phyloP scores from a whole-genome alignment of 108 stramenopile species.

The Cyclotella sp. region DNA sequence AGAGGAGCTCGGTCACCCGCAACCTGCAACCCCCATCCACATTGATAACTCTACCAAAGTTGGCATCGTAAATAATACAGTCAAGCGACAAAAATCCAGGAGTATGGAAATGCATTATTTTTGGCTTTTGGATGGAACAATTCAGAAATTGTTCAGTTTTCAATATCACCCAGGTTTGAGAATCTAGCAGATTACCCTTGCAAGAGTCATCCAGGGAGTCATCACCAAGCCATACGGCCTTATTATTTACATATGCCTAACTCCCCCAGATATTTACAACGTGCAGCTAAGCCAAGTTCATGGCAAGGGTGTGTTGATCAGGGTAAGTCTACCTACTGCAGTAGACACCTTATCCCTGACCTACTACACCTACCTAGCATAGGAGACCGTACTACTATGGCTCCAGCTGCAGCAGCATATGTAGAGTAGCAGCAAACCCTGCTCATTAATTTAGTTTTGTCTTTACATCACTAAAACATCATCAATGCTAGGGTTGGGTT shows the following conservation, averaged over 20 bases:
- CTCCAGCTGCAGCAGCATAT: too few species aligned
- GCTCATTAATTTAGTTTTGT: too few species aligned
- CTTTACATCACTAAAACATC: too few species aligned
- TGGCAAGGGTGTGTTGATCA: slow-evolving; percentile 1
- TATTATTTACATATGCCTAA: neutral
- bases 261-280: neutral
- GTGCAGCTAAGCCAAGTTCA: neutral
- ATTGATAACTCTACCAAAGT: neutral
- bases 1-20: too few species aligned
- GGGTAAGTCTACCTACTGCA: neutral
- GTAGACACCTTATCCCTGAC: too few species aligned
- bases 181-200: neutral
- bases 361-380: too few species aligned
- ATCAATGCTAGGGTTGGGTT: too few species aligned
- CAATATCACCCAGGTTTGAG: slow-evolving; percentile 1
- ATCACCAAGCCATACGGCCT: neutral
- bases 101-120: neutral
- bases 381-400: too few species aligned
- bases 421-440: too few species aligned
- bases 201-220: neutral
- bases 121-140: neutral
- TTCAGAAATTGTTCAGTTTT: neutral
- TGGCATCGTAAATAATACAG: neutral
- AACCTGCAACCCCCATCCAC: neutral
- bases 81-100: neutral